Evolutionary conservation across 2,329 filamentous ascomycete species (phyloP).

Genomic region (Akanthomyces muscarius): DNA sequence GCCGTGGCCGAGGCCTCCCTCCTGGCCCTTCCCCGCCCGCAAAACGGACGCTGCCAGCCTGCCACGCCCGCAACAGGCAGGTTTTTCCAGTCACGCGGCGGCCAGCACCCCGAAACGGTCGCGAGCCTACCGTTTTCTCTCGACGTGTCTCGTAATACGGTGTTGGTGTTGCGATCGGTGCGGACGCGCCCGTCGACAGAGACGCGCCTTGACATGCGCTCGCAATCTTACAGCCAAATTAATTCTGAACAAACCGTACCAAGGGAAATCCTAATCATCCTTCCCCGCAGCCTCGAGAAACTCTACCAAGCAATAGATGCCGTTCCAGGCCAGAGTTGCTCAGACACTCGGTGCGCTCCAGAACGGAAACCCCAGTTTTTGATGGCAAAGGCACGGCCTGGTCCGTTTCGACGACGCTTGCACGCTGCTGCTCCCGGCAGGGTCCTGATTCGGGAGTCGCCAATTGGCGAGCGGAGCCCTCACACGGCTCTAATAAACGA

Average conservation of each 20-base stretch:
- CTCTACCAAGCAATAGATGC: background rate
- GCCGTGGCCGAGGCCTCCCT: constrained; percentile 5
- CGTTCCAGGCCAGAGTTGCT: background rate
- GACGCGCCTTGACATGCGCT: background rate
- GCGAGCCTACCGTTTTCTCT: constrained; percentile 8
- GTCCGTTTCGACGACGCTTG: constrained; percentile 1
- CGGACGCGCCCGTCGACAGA: background rate
- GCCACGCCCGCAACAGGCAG: background rate
- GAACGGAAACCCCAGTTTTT: constrained; percentile 4
- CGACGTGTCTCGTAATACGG: background rate
- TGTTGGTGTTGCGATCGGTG: background rate
- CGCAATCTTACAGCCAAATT: background rate
- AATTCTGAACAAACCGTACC: background rate
- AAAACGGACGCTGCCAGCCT: constrained; percentile 2
- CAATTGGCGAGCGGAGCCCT: constrained; percentile 2
- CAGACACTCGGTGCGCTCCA: background rate
- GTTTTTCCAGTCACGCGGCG: constrained; percentile 6
- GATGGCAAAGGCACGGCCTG: background rate
- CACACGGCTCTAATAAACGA: background rate
- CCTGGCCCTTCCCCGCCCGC: background rate
- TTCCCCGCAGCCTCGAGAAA: background rate
- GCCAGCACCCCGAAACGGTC: constrained; percentile 7
- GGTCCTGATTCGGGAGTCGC: constrained; percentile 11
- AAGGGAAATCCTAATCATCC: background rate
- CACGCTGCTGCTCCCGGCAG: constrained; percentile 1